Conservation (phyloP, 148 eudicot species). For the Rhododendron simsii region DNA sequence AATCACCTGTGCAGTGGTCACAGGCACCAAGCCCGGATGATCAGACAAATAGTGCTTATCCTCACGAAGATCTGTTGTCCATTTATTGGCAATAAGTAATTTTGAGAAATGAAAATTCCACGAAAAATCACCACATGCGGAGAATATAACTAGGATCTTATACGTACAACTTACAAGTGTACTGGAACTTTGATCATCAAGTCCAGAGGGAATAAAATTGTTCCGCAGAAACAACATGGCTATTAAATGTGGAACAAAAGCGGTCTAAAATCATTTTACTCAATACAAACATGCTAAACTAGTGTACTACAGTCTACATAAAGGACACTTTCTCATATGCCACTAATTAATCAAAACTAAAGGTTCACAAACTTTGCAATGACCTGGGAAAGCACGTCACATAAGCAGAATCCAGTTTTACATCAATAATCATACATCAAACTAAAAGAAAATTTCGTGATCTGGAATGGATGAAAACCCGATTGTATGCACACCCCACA, state of each 20-base stretch:
- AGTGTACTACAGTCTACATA: background rate
- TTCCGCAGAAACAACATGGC: background rate
- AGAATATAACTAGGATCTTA: background rate
- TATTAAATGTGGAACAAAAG: background rate
- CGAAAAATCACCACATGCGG: background rate
- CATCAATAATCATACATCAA: background rate
- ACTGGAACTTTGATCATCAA: background rate
- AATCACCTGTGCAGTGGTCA: conserved; percentile 73
- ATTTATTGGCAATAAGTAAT: conserved; percentile 7
- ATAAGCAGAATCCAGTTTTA: background rate
- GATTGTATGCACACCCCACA: background rate
- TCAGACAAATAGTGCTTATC: conserved; percentile 93
- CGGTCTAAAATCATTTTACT: background rate
- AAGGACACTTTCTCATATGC: background rate
- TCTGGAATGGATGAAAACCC: background rate
- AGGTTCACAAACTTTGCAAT: background rate
- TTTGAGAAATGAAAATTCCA: background rate
- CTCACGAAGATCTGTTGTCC: conserved; percentile 72
- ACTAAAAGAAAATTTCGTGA: background rate
- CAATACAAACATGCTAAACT: background rate
- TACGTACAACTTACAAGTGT: too few relatives aligned
- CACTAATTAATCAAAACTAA: background rate
- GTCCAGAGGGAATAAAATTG: background rate
- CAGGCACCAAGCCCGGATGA: conserved; percentile 96
- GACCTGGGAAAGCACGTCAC: background rate